Percentiles rank a stretch among this genome's conserved stretches.
phyloP scores from a whole-genome alignment of 2,329 filamentous ascomycete genomes.

The Cercospora sp. region DNA sequence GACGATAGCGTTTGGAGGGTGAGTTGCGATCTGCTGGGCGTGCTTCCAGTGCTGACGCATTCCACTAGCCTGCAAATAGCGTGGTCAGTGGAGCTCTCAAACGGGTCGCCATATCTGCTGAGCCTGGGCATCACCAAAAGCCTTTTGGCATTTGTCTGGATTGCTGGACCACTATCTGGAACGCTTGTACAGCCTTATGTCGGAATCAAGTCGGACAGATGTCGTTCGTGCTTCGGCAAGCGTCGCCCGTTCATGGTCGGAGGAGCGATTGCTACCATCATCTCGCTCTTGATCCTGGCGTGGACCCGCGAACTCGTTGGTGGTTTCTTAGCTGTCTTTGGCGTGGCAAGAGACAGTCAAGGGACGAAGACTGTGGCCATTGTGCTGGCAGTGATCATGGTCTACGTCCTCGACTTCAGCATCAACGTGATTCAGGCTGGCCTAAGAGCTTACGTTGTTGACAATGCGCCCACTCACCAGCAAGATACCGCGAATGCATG shows the following conservation, averaged over 20 bases:
- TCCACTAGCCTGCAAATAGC: slow-evolving; percentile 74
- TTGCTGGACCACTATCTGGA: slow-evolving; percentile 57
- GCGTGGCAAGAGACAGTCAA: slow-evolving; percentile 64
- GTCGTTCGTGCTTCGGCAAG: slow-evolving; percentile 51
- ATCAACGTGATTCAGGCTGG: slow-evolving; percentile 96
- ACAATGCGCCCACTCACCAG: slow-evolving; percentile 88
- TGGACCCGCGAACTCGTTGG: slow-evolving; percentile 60
- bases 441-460: slow-evolving; percentile 88
- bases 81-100: slow-evolving; percentile 92
- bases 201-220: slow-evolving; percentile 55
- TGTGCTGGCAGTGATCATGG: slow-evolving; percentile 76
- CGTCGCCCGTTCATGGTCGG: slow-evolving; percentile 55
- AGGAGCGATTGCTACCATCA: slow-evolving; percentile 52
- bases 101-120: slow-evolving; percentile 69
- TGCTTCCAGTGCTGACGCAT: slow-evolving; percentile 8
- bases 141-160: slow-evolving; percentile 56
- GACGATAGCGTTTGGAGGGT: slow-evolving; percentile 80
- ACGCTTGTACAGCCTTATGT: slow-evolving; percentile 57
- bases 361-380: slow-evolving; percentile 69
- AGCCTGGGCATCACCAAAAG: slow-evolving; percentile 56
- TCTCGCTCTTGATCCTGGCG: slow-evolving; percentile 52
- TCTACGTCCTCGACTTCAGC: slow-evolving; percentile 89
- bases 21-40: slow-evolving; percentile 13
- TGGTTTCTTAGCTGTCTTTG: slow-evolving; percentile 68
- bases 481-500: slow-evolving; percentile 93